Conservation (phyloP, 2,329 filamentous ascomycete genomes). For the Dissoconium aciculare region DNA sequence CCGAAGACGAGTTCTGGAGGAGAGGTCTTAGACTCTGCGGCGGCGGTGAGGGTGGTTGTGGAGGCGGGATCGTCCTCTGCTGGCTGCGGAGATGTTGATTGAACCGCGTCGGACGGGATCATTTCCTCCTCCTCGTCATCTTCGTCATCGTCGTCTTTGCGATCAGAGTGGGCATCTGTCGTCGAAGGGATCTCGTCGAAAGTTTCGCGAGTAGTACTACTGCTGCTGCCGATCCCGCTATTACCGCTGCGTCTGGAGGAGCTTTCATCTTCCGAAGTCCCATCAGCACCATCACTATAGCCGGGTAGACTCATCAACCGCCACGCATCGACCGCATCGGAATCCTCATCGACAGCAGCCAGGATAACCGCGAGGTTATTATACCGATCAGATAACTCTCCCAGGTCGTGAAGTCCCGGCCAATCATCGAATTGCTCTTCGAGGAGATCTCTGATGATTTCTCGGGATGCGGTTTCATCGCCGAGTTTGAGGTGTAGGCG, state of each 20-base stretch:
- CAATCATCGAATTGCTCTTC: background rate
- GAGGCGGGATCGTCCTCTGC: background rate
- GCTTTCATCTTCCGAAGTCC: background rate
- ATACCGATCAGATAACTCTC: background rate
- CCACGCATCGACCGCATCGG: constrained; percentile 1
- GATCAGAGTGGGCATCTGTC: background rate
- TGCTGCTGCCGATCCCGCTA: background rate
- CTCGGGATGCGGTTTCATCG: background rate
- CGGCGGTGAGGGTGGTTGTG: background rate
- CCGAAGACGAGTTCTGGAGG: background rate
- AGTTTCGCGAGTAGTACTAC: background rate
- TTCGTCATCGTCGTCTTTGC: background rate
- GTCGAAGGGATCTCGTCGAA: background rate
- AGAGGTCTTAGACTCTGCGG: background rate
- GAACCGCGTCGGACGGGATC: too few relatives aligned
- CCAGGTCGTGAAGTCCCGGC: background rate
- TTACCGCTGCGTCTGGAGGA: background rate
- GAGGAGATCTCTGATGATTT: background rate
- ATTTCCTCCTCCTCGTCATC: too few relatives aligned
- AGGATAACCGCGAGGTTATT: background rate
- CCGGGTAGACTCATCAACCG: background rate
- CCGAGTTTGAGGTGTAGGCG: background rate
- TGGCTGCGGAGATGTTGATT: too few relatives aligned
- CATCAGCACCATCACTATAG: background rate
- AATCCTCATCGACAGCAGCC: background rate